A percentile compares a stretch with the other conserved stretches of the same genome.
phyloP scores from a whole-genome alignment of 1,139 yeast genomes.

The Lodderomyces pseudojiufengensis region DNA sequence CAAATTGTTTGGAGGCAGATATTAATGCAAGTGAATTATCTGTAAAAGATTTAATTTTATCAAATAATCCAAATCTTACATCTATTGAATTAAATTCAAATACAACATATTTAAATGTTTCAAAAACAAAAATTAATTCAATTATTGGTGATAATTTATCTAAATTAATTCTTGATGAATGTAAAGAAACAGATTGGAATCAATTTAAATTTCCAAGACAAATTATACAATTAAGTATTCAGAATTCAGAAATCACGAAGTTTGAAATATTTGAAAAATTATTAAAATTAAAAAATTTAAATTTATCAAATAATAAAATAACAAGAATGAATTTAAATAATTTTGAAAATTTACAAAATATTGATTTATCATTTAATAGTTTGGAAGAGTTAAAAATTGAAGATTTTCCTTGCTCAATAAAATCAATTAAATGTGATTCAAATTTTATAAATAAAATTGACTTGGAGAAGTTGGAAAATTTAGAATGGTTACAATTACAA shows the following conservation, averaged over 20 bases:
- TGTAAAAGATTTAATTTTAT: conserved; percentile 8
- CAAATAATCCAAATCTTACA: conserved; percentile 6
- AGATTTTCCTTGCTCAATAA: conserved; percentile 7
- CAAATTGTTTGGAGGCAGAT: conserved; percentile 7
- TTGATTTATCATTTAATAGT: conserved; percentile 11
- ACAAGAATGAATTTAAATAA: conserved; percentile 6
- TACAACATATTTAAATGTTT: conserved; percentile 8
- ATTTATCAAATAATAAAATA: conserved; percentile 10
- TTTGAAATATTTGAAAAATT: conserved; percentile 6
- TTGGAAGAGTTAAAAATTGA: conserved; percentile 3
- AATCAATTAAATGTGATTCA: conserved; percentile 11
- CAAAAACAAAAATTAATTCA: conserved; percentile 8
- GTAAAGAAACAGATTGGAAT: conserved; percentile 11
- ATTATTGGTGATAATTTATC: conserved; percentile 11
- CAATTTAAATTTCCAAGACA: conserved; percentile 9
- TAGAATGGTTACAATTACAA: conserved; percentile 12
- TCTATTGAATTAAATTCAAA: conserved; percentile 4
- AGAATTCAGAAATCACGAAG: conserved; percentile 9
- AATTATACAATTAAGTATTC: conserved; percentile 10
- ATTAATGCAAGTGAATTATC: conserved; percentile 4
- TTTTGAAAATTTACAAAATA: conserved; percentile 8
- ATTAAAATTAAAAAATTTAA: conserved; percentile 6
- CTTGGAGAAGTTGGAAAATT: conserved; percentile 5
- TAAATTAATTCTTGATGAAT: conserved; percentile 11
- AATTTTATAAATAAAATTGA: conserved; percentile 9